Base-by-base conservation (phyloP, 2,329 filamentous ascomycete species). In the Acephala macrosclerotiorum region DNA sequence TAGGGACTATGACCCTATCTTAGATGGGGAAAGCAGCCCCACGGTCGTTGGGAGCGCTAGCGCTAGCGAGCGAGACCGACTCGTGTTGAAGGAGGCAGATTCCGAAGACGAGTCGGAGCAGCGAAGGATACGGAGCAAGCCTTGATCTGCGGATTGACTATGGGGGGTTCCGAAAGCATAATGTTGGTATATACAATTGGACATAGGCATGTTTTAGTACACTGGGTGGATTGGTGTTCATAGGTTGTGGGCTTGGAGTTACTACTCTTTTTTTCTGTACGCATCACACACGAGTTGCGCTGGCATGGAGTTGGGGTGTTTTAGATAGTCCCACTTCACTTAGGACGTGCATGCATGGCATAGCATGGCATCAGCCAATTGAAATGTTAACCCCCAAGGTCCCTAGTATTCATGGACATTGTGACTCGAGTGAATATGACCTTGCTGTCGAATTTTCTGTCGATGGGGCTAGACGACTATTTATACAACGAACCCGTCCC, bases 1-100 rank as follows among this genome's bases (percentile, higher is more conserved):
- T 22, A 75, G 71, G 42, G 74, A 76, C 56, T 76, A 76, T 47
- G 74, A 76, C 63, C 74, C 75, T 9, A 38, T 72, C 26, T 72
- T 69, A 47, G 75, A 76, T 70, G 75, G 74, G 8, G 75, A 76
- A 60, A 72, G 58, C 55, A 75, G 71, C 66, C 71, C 72, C 0
- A 74, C 72, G 2, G 67, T 74, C 3, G 68, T 74, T 0, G 74
- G 74, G 18, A 75, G 74, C 47, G 69, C 71, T 8, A 73, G 72
- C 47, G 71, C 68, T n/a, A 63, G 51, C 38, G 66, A 70, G 12
- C 53, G 65, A 35, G 64, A 66, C 3, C 42, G 63, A 22, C 47
- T 66, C n/a, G 45, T 64, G 42, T 12, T 29, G 6, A 66, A 68
- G 35, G 66, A 64, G 35, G 65, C 47, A 16, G 64, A 68, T 12